Base-by-base conservation (phyloP, 768 basidiomycete genomes). In the Termitomyces heimii region DNA sequence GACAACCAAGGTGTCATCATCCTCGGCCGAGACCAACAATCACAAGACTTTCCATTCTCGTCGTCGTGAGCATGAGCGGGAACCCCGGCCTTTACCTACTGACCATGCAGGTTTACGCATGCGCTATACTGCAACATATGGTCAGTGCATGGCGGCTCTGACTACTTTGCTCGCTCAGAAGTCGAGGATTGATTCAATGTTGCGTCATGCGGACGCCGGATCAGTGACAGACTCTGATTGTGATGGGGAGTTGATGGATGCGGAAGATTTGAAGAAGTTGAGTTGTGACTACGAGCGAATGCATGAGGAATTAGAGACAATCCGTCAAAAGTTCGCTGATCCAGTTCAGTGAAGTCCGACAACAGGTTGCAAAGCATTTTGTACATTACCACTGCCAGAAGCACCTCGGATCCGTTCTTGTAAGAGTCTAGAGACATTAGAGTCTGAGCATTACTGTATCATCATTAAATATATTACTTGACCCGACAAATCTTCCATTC, bases 91-190 rank as follows among this genome's bases (percentile, higher is more conserved):
- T 13, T 71, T 79, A 5, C 73, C 82, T 22, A 70, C 73, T 0
- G 82, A 85, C 61, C 83, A 74, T 53, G 74, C 74, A 3, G 71
- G 71, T 26, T 75, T 89, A 24, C 82, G 85, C 14, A 68, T 70
- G 28, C 73, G 76, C 48, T 89, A 89, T 58, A 75, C 75, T 37
- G 62, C 70, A 14, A 74, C 75, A 26, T 89, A 86, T 60, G 49
- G 70, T 10, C 73, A 78, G 37, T 88, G 88, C 60, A 59, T 84
- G 44, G 63, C 65, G 1, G 69, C 75, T 16, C 82, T 80, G 60
- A 68, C 75, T 32, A 71, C 77, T 64, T 66, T 86, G 47, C 65
- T 77, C 24, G 71, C 71, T 7, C 80, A 86, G 66, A 81, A 80
- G 63, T 66, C 70, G 48, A 81, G 78, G 63, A 73, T 84, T 31